These are phyloP conservation scores for Phoma sp. DNA, from an alignment of 2,329 filamentous ascomycete species.

Conservation along the genomic window DNA sequence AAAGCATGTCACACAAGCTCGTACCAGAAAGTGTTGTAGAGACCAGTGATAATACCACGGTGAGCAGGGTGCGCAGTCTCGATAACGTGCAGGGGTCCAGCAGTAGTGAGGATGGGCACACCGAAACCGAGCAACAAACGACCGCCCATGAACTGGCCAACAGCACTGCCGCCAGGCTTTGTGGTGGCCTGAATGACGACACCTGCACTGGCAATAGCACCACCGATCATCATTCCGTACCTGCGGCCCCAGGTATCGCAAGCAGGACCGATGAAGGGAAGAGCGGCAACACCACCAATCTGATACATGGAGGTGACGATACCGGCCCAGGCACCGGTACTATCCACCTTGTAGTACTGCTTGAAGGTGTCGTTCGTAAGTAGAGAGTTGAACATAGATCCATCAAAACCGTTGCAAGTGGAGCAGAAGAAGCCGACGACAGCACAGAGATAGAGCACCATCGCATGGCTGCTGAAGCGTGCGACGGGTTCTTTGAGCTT, in stretches of 20 bases:
- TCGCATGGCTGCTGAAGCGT: constrained; percentile 22
- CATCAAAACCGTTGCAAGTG: constrained; percentile 66
- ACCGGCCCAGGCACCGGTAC: constrained; percentile 54
- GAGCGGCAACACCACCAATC: constrained; percentile 55
- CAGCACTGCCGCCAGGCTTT: constrained; percentile 47
- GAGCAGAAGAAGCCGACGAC: constrained; percentile 54
- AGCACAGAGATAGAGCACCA: constrained; percentile 34
- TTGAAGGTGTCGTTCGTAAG: constrained; percentile 55
- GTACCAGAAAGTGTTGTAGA: constrained; percentile 62
- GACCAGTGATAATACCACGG: constrained; percentile 67
- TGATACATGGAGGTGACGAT: constrained; percentile 58
- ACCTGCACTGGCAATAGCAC: constrained; percentile 57
- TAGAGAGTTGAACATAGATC: constrained; percentile 63
- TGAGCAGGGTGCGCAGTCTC: constrained; percentile 70
- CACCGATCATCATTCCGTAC: constrained; percentile 61
- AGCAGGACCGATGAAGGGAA: constrained; percentile 57
- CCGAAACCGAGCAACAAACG: constrained; percentile 70
- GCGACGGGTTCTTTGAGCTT: constrained; percentile 60
- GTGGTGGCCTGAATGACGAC: constrained; percentile 58
- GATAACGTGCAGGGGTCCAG: constrained; percentile 69
- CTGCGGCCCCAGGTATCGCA: constrained; percentile 54
- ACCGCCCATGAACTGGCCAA: constrained; percentile 65
- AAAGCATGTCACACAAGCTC: constrained; percentile 56
- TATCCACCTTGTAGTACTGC: constrained; percentile 52
- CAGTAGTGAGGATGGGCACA: constrained; percentile 65